phyloP scores from a whole-genome alignment of 331 rosid species.

The Prunus yedoensis region DNA sequence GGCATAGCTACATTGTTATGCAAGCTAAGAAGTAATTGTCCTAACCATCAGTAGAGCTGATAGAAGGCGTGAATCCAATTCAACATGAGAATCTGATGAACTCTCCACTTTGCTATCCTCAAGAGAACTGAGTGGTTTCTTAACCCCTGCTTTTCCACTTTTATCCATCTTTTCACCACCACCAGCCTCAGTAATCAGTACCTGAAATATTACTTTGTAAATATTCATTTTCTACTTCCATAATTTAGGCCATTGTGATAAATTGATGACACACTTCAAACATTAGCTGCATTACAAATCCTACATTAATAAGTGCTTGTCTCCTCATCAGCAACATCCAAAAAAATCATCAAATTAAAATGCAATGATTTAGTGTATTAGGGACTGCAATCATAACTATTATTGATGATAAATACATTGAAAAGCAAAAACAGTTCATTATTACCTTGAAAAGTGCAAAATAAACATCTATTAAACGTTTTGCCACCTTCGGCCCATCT shows the following conservation, averaged over 20 bases:
- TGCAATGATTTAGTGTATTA: neutral
- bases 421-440: slow-evolving; percentile 6
- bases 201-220: slow-evolving; percentile 47
- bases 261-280: neutral
- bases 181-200: slow-evolving; percentile 60
- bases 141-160: slow-evolving; percentile 35
- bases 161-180: slow-evolving; percentile 45
- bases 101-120: slow-evolving; percentile 38
- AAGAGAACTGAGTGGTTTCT: slow-evolving; percentile 18
- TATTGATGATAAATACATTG: neutral
- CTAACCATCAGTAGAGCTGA: slow-evolving; percentile 81
- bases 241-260: neutral
- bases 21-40: slow-evolving; percentile 5
- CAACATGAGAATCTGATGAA: slow-evolving; percentile 54
- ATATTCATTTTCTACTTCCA: slow-evolving; percentile 1
- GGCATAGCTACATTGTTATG: neutral
- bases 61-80: slow-evolving; percentile 83
- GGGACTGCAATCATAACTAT: neutral
- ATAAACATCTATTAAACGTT: slow-evolving; percentile 82
- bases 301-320: neutral
- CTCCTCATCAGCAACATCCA: neutral
- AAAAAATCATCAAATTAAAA: neutral
- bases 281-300: neutral
- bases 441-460: slow-evolving; percentile 93
- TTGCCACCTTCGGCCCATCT: slow-evolving; percentile 95